These are phyloP conservation scores for Diaporthe eres DNA, from an alignment of 2,329 filamentous ascomycete species.

Conservation along the genomic window DNA sequence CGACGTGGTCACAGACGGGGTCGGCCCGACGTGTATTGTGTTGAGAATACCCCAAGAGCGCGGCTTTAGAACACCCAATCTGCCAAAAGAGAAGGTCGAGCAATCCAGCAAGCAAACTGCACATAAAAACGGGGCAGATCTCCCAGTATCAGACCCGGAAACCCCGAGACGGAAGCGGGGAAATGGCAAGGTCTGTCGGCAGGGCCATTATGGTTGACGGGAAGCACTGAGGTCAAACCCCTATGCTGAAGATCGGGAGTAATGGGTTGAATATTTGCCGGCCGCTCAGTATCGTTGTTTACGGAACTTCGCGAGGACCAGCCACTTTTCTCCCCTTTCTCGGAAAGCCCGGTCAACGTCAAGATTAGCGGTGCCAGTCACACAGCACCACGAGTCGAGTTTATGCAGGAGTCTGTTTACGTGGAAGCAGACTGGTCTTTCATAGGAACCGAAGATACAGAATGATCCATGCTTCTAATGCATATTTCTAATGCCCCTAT, in stretches of 20 bases:
- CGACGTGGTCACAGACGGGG: background rate
- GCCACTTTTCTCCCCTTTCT: background rate
- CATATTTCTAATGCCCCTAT: conserved; percentile 29
- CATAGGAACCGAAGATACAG: background rate
- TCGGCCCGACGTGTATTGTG: background rate
- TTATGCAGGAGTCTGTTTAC: background rate
- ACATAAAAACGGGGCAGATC: too few species aligned
- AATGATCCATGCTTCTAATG: conserved; percentile 24
- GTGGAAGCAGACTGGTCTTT: background rate
- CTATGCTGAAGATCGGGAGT: background rate
- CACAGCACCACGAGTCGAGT: background rate
- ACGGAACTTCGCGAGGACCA: background rate
- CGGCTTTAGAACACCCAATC: background rate
- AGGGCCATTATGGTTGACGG: background rate
- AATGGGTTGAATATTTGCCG: background rate
- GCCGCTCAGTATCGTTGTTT: background rate
- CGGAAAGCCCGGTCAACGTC: background rate
- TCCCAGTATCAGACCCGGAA: too few species aligned
- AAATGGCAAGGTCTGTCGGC: too few species aligned
- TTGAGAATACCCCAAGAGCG: background rate
- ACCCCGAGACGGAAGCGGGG: background rate
- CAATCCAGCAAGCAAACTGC: background rate
- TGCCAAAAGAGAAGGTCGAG: background rate
- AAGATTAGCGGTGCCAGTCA: background rate
- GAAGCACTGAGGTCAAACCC: background rate